phyloP scores from a whole-genome alignment of 169 alveolate species.

The Cryptosporidium ryanae region DNA sequence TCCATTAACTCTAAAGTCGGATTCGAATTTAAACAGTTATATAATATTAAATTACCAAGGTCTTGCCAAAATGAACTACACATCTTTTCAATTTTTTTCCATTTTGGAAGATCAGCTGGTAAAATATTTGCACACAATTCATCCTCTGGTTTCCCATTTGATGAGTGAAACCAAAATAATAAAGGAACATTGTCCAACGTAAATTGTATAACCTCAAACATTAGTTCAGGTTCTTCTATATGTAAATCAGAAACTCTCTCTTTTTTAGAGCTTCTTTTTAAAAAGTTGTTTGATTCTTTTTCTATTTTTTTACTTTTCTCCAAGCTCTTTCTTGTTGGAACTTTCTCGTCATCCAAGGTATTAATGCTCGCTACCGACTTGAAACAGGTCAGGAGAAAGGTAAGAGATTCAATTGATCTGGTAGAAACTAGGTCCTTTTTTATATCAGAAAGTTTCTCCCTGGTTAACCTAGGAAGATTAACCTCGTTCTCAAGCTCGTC shows the following conservation, averaged over 20 bases:
- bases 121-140: neutral
- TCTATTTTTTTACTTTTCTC: neutral
- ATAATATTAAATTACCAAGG: slow-evolving; percentile 15
- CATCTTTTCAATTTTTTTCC: slow-evolving; percentile 12
- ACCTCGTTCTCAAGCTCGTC: neutral
- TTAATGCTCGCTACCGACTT: slow-evolving; percentile 49
- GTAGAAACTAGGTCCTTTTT: neutral
- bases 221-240: slow-evolving; percentile 55
- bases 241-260: slow-evolving; percentile 13
- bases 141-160: slow-evolving; percentile 13
- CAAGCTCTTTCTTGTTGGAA: neutral
- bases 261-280: neutral
- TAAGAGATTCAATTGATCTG: slow-evolving; percentile 5
- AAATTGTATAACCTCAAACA: slow-evolving; percentile 13
- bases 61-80: slow-evolving; percentile 55
- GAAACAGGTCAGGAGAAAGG: slow-evolving; percentile 32
- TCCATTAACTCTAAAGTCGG: slow-evolving; percentile 46
- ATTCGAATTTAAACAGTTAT: slow-evolving; percentile 30
- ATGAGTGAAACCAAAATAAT: slow-evolving; percentile 47
- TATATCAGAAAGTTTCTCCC: slow-evolving; percentile 2
- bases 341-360: neutral
- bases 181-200: neutral
- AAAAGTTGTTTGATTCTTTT: neutral
- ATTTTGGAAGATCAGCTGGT: slow-evolving; percentile 18
- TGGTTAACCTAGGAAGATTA: slow-evolving; percentile 6